Base-by-base conservation (phyloP, 139 green algal species). In the Haematococcus sp. region DNA sequence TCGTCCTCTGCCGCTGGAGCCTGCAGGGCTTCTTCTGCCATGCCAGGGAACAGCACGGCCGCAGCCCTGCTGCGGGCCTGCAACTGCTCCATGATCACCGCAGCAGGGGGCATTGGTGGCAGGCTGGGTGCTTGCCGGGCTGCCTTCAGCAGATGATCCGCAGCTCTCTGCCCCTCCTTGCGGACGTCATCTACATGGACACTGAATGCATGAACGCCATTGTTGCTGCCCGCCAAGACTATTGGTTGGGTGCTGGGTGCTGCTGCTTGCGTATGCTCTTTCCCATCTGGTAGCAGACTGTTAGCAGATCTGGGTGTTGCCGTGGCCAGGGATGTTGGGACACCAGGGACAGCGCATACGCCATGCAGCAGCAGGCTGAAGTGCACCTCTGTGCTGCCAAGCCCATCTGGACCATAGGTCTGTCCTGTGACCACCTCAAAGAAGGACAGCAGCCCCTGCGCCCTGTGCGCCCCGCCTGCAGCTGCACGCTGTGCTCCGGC, bases 391-490 rank as follows among this genome's bases (percentile, higher is more conserved):
- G 30, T 19, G 58, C 58, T 30, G 11, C 25, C 25, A 27, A 28
- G 22, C 23, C 52, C 52, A 32, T 33, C 58, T 16, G 58, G n/a
- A n/a, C 58, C 35, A n/a, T 17, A 40, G n/a, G n/a, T 40, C 25
- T 27, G 58, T 3, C 1, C 5, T 0, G 58, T 51, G 4, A 56
- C 49, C 0, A 81, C 27, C 58, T 81, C 75, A 33, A 81, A 35
- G 22, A 81, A 71, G n/a, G 68, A 76, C 49, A 81, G 49, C 34
- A 70, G 20, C 34, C 68, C 75, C 31, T 76, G 68, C 60, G 27
- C 30, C 46, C 51, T 25, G 46, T 59, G 33, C 19, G 44, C 27
- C 5, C n/a, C 46, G 11, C 46, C 66, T 63, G 46, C 27, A 15
- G 16, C n/a, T 31, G 15, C 15, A 49, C 61, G 7, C 16, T 23